phyloP scores from a whole-genome alignment of 805 yeast genomes.

The Citeromyces matritensis region DNA sequence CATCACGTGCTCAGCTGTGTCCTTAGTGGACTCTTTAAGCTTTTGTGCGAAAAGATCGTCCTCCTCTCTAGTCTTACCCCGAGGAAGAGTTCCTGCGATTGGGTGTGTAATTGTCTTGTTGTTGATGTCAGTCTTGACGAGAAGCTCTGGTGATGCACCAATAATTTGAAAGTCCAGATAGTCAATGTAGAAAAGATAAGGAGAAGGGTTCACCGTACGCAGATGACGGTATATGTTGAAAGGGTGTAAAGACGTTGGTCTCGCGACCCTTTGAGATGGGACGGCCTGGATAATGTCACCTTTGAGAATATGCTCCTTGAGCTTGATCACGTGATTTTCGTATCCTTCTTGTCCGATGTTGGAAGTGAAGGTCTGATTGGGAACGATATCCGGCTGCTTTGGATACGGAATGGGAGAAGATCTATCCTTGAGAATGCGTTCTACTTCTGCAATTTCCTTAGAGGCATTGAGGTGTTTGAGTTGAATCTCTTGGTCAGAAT shows the following conservation, averaged over 20 bases:
- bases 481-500: slow-evolving; percentile 16
- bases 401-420: slow-evolving; percentile 41
- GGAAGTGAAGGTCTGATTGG: slow-evolving; percentile 60
- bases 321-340: slow-evolving; percentile 58
- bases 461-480: slow-evolving; percentile 39
- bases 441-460: slow-evolving; percentile 40
- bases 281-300: slow-evolving; percentile 98
- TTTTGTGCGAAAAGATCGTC: slow-evolving; percentile 73
- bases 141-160: slow-evolving; percentile 94
- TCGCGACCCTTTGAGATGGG: slow-evolving; percentile 92
- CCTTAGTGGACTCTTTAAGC: slow-evolving; percentile 67
- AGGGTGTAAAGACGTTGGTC: slow-evolving; percentile 92
- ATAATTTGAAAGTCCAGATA: slow-evolving; percentile 84
- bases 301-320: slow-evolving; percentile 69
- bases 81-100: slow-evolving; percentile 88
- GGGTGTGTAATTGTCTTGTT: slow-evolving; percentile 87
- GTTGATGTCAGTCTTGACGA: slow-evolving; percentile 65
- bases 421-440: slow-evolving; percentile 28
- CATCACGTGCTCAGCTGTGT: slow-evolving; percentile 98
- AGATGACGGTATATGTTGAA: slow-evolving; percentile 91
- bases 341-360: slow-evolving; percentile 93
- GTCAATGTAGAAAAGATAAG: slow-evolving; percentile 90
- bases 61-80: slow-evolving; percentile 86
- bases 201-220: slow-evolving; percentile 94
- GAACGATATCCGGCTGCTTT: slow-evolving; percentile 55